phyloP scores from a whole-genome alignment of 148 eudicot species.

The Dysphania ambrosioides region DNA sequence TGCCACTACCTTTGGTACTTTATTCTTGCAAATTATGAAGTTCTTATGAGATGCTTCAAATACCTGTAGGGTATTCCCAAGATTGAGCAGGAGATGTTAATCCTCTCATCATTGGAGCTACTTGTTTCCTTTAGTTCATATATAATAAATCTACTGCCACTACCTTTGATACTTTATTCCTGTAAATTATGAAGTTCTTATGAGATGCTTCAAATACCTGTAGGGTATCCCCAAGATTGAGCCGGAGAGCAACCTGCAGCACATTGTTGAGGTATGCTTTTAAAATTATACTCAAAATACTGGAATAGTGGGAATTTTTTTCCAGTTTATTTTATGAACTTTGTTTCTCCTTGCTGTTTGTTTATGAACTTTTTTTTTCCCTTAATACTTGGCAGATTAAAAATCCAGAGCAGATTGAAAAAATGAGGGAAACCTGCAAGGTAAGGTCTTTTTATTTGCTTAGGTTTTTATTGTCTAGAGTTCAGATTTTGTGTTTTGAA shows the following conservation, averaged over 20 bases:
- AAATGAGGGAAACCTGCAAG: conserved; percentile 85
- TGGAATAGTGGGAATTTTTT: not conserved
- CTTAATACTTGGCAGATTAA: conserved; percentile 82
- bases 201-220: conserved; percentile 20
- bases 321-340: conserved; percentile 9
- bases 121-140: not conserved
- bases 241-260: conserved; percentile 81
- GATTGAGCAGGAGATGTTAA: too few relatives aligned
- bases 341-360: conserved; percentile 9
- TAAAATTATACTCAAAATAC: not conserved
- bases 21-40: too few relatives aligned
- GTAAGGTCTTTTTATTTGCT: conserved; percentile 43
- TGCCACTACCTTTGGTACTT: too few relatives aligned
- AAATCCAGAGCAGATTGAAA: conserved; percentile 70
- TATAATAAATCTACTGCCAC: not conserved
- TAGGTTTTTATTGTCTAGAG: not conserved
- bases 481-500: not conserved
- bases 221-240: conserved; percentile 92
- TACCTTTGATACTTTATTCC: not conserved
- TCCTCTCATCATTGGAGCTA: too few relatives aligned
- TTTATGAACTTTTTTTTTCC: conserved; percentile 13
- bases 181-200: conserved; percentile 5
- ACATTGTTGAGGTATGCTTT: conserved; percentile 71
- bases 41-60: too few relatives aligned
- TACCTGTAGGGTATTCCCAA: too few relatives aligned